Evolutionary conservation across 1,284 basidiomycete genomes (phyloP), one percentile per base, ranked within the genome.

Genomic region (Tremellales sp.): DNA sequence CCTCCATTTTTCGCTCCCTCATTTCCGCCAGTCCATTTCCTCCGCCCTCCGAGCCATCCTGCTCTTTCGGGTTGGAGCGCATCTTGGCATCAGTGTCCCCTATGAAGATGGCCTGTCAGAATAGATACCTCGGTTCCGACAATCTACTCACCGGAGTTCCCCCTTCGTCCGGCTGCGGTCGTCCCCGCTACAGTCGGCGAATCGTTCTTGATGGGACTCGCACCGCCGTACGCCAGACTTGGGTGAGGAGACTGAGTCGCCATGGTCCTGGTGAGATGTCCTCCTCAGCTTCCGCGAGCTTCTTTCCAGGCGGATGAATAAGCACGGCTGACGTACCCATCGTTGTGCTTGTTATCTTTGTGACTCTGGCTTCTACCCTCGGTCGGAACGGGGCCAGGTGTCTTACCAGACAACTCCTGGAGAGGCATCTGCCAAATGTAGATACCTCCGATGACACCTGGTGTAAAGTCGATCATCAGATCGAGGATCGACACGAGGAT

Each of bases 11-110:
- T 29, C 67, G 48, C 55, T 69, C 65, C 47, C 60, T 63, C 65
- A 69, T 67, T 57, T 69, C 63, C n/a, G 60, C 58, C 5, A 66
- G 51, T 18, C 67, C 65, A 10, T 55, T 47, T 19, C 67, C 65
- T 22, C 65, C 64, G 13, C 60, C 58, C 10, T 42, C 41, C 28
- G 56, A 50, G 6, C 65, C 63, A 40, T 65, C 63, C 5, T 62
- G 61, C 18, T 47, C 45, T 32, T 53, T 53, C 29, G 58, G 40
- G 26, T 57, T 54, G 10, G 39, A 41, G 3, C 53, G 43, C 18
- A 53, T 54, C 50, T 56, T 56, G 45, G 56, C 45, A 22, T 57
- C 46, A 38, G 60, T 58, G 47, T 65, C 65, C 41, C 57, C 65
- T 60, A 28, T 12, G 33, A 14, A 14, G 13, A n/a, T 21, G 32